A percentile compares a stretch with the other conserved stretches of the same genome.
phyloP scores from a whole-genome alignment of 139 green algal species.

The Pedinophyceae sp. region DNA sequence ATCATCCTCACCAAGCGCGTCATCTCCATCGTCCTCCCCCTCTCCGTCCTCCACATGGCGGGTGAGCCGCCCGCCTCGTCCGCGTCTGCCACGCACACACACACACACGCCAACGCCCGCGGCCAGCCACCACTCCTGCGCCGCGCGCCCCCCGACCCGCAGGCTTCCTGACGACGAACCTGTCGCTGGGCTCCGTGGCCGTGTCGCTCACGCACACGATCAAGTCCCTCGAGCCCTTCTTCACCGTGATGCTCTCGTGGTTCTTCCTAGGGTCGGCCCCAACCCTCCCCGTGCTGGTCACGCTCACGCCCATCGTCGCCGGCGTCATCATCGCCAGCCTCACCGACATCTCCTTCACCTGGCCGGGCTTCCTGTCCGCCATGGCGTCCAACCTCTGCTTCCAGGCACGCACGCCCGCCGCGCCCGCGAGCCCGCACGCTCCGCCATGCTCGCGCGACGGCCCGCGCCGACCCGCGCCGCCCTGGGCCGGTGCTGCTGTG shows the following conservation, averaged over 20 bases:
- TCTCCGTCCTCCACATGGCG: no score
- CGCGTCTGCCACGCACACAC: no score
- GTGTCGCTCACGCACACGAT: constrained; percentile 99
- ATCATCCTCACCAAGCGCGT: no score
- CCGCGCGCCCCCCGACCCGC: no score
- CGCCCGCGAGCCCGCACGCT: no score
- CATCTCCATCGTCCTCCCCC: no score
- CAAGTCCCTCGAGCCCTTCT: constrained; percentile 95
- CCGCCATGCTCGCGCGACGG: no score
- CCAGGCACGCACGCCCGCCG: constrained; percentile 89
- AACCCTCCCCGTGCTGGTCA: constrained; percentile 40
- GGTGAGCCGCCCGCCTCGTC: no score
- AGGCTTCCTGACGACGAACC: constrained; percentile 91
- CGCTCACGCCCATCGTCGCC: constrained; percentile 78
- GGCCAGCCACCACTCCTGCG: no score
- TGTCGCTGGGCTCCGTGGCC: constrained; percentile 82
- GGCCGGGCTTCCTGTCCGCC: constrained; percentile 66
- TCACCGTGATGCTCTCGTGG: constrained; percentile 69
- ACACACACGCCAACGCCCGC: constrained; percentile 97
- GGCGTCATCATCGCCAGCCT: constrained; percentile 73
- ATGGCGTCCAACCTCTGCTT: constrained; percentile 94
- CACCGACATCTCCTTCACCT: constrained; percentile 75
- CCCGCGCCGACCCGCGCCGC: no score
- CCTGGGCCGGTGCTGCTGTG: no score
- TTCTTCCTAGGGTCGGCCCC: constrained; percentile 72